Percentiles rank a stretch among this genome's conserved stretches.
Evolutionary conservation across 768 basidiomycete genomes (phyloP).

Genomic region (Pleurotus tuoliensis): DNA sequence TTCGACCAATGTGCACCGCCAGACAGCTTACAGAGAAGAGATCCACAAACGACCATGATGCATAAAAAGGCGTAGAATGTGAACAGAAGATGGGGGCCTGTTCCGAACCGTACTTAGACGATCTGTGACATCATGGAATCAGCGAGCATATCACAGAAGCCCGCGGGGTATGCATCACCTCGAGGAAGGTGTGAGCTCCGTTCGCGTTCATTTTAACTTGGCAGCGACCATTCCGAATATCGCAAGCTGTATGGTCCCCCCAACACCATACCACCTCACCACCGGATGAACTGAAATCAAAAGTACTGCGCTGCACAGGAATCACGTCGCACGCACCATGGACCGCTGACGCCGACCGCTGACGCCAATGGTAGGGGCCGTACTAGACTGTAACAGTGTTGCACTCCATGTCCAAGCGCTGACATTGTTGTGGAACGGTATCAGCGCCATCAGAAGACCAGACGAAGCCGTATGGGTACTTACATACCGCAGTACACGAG

Average conservation of each 20-base stretch:
- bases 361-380: slow-evolving; percentile 46
- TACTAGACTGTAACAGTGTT: slow-evolving; percentile 50
- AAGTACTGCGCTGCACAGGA: background rate
- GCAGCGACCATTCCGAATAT: slow-evolving; percentile 52
- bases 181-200: slow-evolving; percentile 53
- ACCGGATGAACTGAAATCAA: background rate
- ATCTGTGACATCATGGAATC: slow-evolving; percentile 26
- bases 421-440: slow-evolving; percentile 25
- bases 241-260: slow-evolving; percentile 49
- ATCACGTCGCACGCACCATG: slow-evolving; percentile 27
- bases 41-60: slow-evolving; percentile 47
- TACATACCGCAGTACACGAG: slow-evolving; percentile 48
- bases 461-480: slow-evolving; percentile 8
- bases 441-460: background rate
- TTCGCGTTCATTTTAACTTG: slow-evolving; percentile 58
- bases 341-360: slow-evolving; percentile 51
- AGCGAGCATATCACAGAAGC: background rate
- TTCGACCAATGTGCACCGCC: background rate
- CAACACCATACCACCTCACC: slow-evolving; percentile 45
- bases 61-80: slow-evolving; percentile 50
- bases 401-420: slow-evolving; percentile 59
- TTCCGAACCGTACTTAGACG: slow-evolving; percentile 45
- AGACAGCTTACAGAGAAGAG: slow-evolving; percentile 36
- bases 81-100: slow-evolving; percentile 42
- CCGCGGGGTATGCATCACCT: slow-evolving; percentile 24